Evolutionary conservation across 1,284 basidiomycete genomes (phyloP).

Genomic region (Albatrellus sp.): DNA sequence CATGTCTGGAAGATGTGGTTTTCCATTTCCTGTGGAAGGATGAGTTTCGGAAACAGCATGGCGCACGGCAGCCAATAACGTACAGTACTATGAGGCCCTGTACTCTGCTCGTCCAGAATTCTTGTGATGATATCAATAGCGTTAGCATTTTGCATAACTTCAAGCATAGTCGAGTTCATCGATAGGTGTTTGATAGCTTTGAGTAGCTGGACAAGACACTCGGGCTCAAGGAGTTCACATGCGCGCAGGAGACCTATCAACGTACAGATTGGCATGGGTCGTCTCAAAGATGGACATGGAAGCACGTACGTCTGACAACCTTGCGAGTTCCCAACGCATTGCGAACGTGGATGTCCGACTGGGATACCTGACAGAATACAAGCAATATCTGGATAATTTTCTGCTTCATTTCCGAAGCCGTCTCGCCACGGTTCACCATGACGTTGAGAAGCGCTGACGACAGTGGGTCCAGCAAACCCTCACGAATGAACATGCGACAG

Average conservation of each 20-base stretch:
- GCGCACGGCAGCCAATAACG: constrained; percentile 17
- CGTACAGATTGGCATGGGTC: neutral
- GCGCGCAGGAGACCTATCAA: constrained; percentile 67
- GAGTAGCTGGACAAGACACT: constrained; percentile 78
- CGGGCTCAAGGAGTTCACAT: constrained; percentile 72
- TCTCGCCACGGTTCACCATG: constrained; percentile 60
- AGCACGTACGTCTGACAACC: constrained; percentile 80
- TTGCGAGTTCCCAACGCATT: constrained; percentile 84
- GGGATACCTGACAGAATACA: constrained; percentile 91
- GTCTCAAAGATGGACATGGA: constrained; percentile 11
- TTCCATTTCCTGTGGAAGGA: constrained; percentile 66
- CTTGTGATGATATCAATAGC: constrained; percentile 84
- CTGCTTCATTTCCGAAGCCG: constrained; percentile 66
- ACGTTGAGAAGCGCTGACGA: constrained; percentile 85
- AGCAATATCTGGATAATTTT: constrained; percentile 86
- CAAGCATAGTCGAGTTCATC: constrained; percentile 81
- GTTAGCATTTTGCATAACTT: constrained; percentile 92
- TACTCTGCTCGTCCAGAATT: constrained; percentile 72
- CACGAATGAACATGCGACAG: constrained; percentile 94
- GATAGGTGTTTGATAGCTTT: constrained; percentile 95
- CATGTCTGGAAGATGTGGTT: constrained; percentile 92
- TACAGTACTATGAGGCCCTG: constrained; percentile 74
- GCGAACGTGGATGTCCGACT: constrained; percentile 85
- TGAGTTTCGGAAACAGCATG: neutral
- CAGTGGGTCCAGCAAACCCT: constrained; percentile 87